Evolutionary conservation across 148 eudicot species (phyloP).

Genomic region (Suaeda aralocaspica): DNA sequence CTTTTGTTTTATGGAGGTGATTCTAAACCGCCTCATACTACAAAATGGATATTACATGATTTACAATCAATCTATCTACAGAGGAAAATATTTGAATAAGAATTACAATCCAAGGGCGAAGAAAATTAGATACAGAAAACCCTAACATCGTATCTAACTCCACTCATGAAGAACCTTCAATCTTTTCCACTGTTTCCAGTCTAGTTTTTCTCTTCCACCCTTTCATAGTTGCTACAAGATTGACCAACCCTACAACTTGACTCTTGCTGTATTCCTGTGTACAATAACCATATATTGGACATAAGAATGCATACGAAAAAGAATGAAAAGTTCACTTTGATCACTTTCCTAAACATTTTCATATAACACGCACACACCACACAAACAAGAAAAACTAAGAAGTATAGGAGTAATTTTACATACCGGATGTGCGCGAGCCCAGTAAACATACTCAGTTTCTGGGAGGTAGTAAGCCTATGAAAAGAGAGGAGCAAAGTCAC

Average conservation of each 20-base stretch:
- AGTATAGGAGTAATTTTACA: conserved; percentile 5
- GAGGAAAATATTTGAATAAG: conserved; percentile 13
- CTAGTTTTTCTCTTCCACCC: conserved; percentile 93
- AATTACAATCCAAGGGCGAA: conserved; percentile 17
- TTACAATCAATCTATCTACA: conserved; percentile 31
- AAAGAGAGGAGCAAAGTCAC: conserved; percentile 6
- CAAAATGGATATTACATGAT: conserved; percentile 29
- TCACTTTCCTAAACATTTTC: too few relatives aligned
- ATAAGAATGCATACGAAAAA: conserved; percentile 9
- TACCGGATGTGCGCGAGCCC: conserved; percentile 96
- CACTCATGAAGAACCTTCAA: conserved; percentile 37
- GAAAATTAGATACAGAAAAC: background rate
- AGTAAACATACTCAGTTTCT: conserved; percentile 87
- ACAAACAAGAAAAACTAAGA: too few relatives aligned
- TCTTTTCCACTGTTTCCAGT: conserved; percentile 79
- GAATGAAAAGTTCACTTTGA: too few relatives aligned
- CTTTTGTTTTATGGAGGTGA: background rate
- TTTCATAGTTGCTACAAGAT: conserved; percentile 89
- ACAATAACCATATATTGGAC: background rate
- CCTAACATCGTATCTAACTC: conserved; percentile 9
- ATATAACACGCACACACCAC: background rate
- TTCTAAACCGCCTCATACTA: conserved; percentile 17
- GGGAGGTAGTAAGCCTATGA: conserved; percentile 93
- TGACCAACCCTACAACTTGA: conserved; percentile 75
- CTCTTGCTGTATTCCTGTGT: conserved; percentile 71